Evolutionary conservation across 352 stramenopile genomes (phyloP), one percentile per base, ranked within the genome.

Genomic region (Phytophthora chlamydospora): DNA sequence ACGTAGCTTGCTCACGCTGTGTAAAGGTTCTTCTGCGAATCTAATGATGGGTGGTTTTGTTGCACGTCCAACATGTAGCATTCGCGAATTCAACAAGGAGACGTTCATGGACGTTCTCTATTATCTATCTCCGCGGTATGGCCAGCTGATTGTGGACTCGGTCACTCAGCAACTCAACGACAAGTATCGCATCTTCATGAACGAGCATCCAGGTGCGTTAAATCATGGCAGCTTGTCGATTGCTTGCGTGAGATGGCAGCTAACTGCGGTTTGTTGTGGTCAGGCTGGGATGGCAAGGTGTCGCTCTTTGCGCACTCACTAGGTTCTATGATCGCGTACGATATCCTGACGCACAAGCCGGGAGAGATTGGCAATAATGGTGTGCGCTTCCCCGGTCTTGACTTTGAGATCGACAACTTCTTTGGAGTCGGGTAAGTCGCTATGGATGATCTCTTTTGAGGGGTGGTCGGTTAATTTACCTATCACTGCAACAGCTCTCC

Each of bases 71-170:
- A 31, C 27, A 27, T 45, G 49, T 59, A 93, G 87, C 34, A 91
- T 98, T 63, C 80, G 93, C 36, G 79, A 96, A 29, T 98, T 98
- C 62, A 96, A 90, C 61, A 98, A 98, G 62, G 91, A 97, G 67
- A 97, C 93, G 0, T 75, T 98, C 31, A 96, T 98, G 86, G 93
- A 98, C 50, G 84, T 97, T n/a, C 63, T 98, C 4, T 98, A 97
- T 46, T 98, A 97, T 71, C 73, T 98, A 62, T 96, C 85, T 14
- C 88, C 91, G 33, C 75, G 86, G 3, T 97, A 97, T 62, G 89
- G 93, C 6, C 91, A 98, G 56, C 71, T 97, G 16, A 96, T 98
- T 43, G 78, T 98, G 39, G 81, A 97, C 70, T 92, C 93, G 5
- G 91, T 98, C 46, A 93, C 85, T 13, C 65, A 90, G 43, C 83